A percentile compares a stretch with the other conserved stretches of the same genome.
These are phyloP conservation scores for Glaciozyma antarctica DNA, from an alignment of 768 basidiomycete species.

Conservation along the genomic window DNA sequence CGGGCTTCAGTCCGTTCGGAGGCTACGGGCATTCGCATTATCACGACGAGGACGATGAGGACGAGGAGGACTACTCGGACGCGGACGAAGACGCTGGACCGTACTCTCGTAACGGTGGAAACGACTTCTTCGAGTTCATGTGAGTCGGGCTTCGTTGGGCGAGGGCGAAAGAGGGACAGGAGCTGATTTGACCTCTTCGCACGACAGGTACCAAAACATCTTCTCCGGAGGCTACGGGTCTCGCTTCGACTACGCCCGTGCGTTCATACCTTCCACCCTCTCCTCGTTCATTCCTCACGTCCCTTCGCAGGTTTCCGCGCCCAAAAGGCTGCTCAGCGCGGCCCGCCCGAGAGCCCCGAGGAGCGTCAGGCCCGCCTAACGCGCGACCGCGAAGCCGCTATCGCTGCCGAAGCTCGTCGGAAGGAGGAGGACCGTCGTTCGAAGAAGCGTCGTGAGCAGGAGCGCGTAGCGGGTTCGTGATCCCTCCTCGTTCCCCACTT, in stretches of 20 bases:
- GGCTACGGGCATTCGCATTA: slow-evolving; percentile 2
- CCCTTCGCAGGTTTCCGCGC: no score
- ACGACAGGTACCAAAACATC: slow-evolving; percentile 45
- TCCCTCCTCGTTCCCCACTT: no score
- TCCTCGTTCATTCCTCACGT: no score
- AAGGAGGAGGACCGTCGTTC: slow-evolving; percentile 40
- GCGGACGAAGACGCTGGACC: slow-evolving; percentile 38
- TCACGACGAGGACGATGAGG: slow-evolving; percentile 42
- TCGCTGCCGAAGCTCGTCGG: slow-evolving; percentile 48
- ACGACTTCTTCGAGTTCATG: slow-evolving; percentile 6
- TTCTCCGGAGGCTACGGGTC: slow-evolving; percentile 45
- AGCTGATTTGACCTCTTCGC: slow-evolving; percentile 39
- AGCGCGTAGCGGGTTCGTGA: neutral
- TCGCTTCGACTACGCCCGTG: slow-evolving; percentile 47
- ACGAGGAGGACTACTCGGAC: slow-evolving; percentile 30
- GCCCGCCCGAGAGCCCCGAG: neutral
- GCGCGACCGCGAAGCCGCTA: slow-evolving; percentile 35
- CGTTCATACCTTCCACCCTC: neutral
- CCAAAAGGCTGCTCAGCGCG: neutral
- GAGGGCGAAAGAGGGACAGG: no score
- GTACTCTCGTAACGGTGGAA: no score
- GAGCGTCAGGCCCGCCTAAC: no score
- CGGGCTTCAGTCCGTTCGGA: neutral
- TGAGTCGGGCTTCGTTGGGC: neutral
- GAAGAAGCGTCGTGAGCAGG: slow-evolving; percentile 11